phyloP scores from a whole-genome alignment of 176 grass and related monocot genomes.

The Rhipidocladum racemiflorum region DNA sequence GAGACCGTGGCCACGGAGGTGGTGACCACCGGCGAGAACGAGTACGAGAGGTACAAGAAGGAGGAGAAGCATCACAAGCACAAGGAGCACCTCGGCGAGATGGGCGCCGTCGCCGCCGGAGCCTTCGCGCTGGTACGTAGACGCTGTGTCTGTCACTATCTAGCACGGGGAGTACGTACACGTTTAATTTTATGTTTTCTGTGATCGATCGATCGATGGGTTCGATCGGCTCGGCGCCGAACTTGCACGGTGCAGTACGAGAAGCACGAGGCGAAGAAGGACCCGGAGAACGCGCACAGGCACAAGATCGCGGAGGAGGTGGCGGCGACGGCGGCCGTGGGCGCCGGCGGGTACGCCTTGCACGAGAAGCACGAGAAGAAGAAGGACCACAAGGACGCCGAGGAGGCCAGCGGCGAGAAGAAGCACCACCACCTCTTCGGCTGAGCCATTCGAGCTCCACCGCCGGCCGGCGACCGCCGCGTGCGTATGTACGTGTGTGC shows the following conservation, averaged over 20 bases:
- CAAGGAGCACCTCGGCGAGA: constrained; percentile 80
- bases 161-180: no score
- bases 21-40: constrained; percentile 34
- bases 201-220: background rate
- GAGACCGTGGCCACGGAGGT: constrained; percentile 34
- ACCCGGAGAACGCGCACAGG: constrained; percentile 65
- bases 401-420: constrained; percentile 71
- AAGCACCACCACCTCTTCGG: constrained; percentile 78
- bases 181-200: background rate
- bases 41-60: constrained; percentile 54
- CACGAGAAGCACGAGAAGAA: constrained; percentile 97
- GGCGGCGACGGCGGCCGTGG: constrained; percentile 55
- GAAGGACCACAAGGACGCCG: constrained; percentile 63
- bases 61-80: constrained; percentile 92
- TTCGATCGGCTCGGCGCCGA: no score
- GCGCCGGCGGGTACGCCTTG: constrained; percentile 67
- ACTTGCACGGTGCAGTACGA: constrained; percentile 47
- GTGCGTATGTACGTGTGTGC: background rate
- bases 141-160: no score
- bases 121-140: constrained; percentile 66
- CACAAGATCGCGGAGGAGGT: constrained; percentile 92
- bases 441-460: background rate
- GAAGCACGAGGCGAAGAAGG: constrained; percentile 92
- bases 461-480: background rate
- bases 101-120: constrained; percentile 50